Base-by-base conservation (phyloP, 2,329 filamentous ascomycete genomes). In the Erysiphe pisi region DNA sequence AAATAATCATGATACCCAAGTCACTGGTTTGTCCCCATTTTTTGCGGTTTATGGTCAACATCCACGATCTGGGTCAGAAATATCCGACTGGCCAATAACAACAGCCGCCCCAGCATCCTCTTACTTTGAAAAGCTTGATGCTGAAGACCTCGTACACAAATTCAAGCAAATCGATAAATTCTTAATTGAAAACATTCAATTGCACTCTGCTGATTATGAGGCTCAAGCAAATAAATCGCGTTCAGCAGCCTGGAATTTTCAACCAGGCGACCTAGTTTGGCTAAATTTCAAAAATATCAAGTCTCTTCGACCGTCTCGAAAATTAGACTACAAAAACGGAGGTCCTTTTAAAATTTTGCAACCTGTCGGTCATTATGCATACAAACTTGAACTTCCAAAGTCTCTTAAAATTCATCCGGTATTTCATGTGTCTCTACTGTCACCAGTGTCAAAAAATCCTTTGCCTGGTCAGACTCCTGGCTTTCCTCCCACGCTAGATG, bases 391-490 rank as follows among this genome's bases (percentile, higher is more conserved):
- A 7, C 45, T 76, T 36, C 77, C 47, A n/a, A 31, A 43, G 25
- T 36, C 36, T 56, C 65, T 75, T 25, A 68, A 58, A 22, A 76
- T 71, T 0, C 40, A 76, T 45, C 73, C 58, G 25, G 43, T 76
- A 0, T 71, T 77, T 25, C 73, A 77, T 61, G 65, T 77, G 6
- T 76, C 77, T 11, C 58, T 77, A 22, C 58, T 77, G 31, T 36
- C 31, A 40, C 43, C 40, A 7, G 77, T 12, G 16, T n/a, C 65
- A 31, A 70, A 16, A 14, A 31, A 71, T 40, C 65, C 65, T 7
- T 18, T 1, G 43, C 65, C 16, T 1, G 65, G 28, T 4, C 65
- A 40, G 14, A 71, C 3, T 4, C 40, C 16, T 18, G 25, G 12
- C 1, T n/a, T 7, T 71, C 36, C 65, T 36, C 36, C 3, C 20